Percentiles rank a stretch among this genome's conserved stretches.
phyloP scores from a whole-genome alignment of 2,329 filamentous ascomycete species.

The Nigrograna mackinnonii region DNA sequence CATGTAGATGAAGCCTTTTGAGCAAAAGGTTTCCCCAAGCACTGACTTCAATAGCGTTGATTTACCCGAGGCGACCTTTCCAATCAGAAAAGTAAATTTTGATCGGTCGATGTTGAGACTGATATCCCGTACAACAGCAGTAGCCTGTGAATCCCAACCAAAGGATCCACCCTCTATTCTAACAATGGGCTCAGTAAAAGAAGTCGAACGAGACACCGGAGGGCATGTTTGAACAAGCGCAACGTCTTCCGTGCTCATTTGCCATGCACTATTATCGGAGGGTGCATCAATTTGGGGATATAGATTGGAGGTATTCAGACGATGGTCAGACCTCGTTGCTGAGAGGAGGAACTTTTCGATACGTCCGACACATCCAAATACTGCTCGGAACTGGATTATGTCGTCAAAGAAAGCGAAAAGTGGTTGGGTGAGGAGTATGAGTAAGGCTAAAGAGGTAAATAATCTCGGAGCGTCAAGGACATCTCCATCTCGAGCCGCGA shows the following conservation, averaged over 20 bases:
- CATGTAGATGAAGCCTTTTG: conserved; percentile 3
- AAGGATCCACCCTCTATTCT: conserved; percentile 9
- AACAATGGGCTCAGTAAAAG: too few species aligned
- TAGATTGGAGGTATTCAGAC: background rate
- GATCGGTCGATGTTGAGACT: conserved; percentile 4
- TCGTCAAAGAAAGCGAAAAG: conserved; percentile 6
- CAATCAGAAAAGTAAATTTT: conserved; percentile 11
- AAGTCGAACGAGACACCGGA: background rate
- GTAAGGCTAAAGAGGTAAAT: conserved; percentile 10
- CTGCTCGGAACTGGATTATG: conserved; percentile 6
- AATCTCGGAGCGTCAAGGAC: conserved; percentile 7
- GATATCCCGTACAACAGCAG: conserved; percentile 2
- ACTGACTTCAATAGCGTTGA: conserved; percentile 40
- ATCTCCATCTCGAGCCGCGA: background rate
- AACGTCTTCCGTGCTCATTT: background rate
- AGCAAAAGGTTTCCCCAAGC: conserved; percentile 12
- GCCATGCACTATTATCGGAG: background rate
- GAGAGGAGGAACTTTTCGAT: conserved; percentile 9
- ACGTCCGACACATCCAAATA: conserved; percentile 7
- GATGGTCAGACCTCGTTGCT: conserved; percentile 4
- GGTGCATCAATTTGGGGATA: background rate
- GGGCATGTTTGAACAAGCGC: background rate
- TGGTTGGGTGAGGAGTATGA: conserved; percentile 13
- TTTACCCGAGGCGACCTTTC: conserved; percentile 16
- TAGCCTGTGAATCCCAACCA: conserved; percentile 2